Evolutionary conservation across 192 early-diverging fungal species (phyloP).

Genomic region (Podila minutissima): DNA sequence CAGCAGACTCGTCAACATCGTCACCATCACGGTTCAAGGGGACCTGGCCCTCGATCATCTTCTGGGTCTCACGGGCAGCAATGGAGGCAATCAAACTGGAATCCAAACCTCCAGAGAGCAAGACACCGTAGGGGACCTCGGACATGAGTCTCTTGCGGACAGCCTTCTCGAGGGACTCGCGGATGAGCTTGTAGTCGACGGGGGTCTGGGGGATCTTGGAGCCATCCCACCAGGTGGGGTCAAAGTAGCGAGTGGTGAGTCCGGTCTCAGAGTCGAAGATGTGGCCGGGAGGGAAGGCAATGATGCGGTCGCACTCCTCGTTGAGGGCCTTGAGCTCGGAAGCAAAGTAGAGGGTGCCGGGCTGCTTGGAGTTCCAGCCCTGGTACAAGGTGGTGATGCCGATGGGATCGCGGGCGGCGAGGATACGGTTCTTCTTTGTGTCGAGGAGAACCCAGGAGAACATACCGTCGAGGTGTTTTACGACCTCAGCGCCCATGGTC

Average conservation of each 20-base stretch:
- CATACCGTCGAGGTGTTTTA: constrained; percentile 94
- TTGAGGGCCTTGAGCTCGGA: constrained; percentile 96
- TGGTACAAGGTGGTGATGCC: constrained; percentile 99
- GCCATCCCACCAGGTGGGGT: constrained; percentile 90
- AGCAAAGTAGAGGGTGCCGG: constrained; percentile 91
- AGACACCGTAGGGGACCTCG: constrained; percentile 98
- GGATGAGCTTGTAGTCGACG: constrained; percentile 76
- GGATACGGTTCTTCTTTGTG: constrained; percentile 76
- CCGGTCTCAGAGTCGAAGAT: constrained; percentile 84
- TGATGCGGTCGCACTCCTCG: constrained; percentile 97
- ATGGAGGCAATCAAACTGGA: constrained; percentile 96
- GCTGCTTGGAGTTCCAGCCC: constrained; percentile 84
- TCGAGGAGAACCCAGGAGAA: constrained; percentile 96
- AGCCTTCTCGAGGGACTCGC: constrained; percentile 83
- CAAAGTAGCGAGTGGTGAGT: constrained; percentile 87
- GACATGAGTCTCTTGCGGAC: constrained; percentile 98
- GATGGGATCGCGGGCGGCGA: constrained; percentile 97
- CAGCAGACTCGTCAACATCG: constrained; percentile 71
- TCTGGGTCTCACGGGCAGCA: constrained; percentile 84
- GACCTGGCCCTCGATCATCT: constrained; percentile 63
- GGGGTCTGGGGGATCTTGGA: constrained; percentile 61
- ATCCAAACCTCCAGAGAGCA: constrained; percentile 95
- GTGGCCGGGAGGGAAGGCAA: constrained; percentile 98
- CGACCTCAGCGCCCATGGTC: constrained; percentile 84
- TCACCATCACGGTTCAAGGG: constrained; percentile 70